Conservation (phyloP, 73 alveolate species). For the Uronychia binucleata region DNA sequence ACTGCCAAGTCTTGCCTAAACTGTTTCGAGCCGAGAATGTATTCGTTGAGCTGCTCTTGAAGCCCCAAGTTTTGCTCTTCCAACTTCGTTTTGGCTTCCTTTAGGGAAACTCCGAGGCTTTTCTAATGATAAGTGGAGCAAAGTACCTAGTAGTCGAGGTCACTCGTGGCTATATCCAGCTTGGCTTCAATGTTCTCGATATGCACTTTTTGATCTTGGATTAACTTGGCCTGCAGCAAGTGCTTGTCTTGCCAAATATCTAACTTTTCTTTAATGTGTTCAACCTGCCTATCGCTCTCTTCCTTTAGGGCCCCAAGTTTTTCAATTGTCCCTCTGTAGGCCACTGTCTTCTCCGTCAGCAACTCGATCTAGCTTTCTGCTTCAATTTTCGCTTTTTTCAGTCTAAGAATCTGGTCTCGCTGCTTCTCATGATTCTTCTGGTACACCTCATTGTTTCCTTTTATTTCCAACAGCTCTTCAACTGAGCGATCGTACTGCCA, state of each 20-base stretch:
- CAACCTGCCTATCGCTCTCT: neutral
- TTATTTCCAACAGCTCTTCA: conserved; percentile 36
- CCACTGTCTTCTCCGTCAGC: neutral
- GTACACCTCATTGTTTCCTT: neutral
- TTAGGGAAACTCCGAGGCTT: neutral
- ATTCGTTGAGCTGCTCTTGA: neutral
- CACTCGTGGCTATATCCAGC: neutral
- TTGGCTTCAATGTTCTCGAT: neutral
- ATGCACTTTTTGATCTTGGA: neutral
- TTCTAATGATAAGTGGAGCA: no score
- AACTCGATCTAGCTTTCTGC: neutral
- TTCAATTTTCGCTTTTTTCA: conserved; percentile 3
- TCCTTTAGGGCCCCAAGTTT: neutral
- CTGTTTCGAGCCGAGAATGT: neutral
- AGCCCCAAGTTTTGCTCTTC: neutral
- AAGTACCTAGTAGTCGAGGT: neutral
- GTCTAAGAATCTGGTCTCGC: conserved; percentile 4
- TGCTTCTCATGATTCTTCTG: conserved; percentile 25
- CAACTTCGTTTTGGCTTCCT: neutral
- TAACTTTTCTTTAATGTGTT: neutral
- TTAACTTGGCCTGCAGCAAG: neutral
- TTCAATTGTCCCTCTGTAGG: neutral
- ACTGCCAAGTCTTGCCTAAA: neutral
- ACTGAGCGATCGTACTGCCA: conserved; percentile 45
- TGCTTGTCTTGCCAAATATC: neutral